These are phyloP conservation scores for Durusdinium trenchii DNA, from an alignment of 73 alveolate genomes.

Conservation along the genomic window DNA sequence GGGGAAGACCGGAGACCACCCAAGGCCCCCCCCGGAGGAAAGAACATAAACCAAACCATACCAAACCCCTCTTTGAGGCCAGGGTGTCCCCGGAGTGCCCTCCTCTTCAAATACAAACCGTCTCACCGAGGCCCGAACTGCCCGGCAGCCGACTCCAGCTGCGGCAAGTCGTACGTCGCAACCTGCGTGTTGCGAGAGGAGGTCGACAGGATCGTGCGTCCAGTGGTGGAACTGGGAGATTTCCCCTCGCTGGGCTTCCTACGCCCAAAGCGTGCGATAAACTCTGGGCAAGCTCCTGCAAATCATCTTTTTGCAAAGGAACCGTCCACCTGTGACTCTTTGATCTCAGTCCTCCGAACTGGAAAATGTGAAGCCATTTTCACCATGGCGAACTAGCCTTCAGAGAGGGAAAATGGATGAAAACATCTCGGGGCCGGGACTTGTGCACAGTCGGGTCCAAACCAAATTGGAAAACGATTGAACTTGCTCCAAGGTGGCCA, in stretches of 20 bases:
- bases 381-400: slow-evolving; percentile 91
- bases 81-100: not conserved
- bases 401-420: not conserved
- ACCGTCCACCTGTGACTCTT: not conserved
- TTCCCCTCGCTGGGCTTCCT: not conserved
- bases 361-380: slow-evolving; percentile 58
- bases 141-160: slow-evolving; percentile 68
- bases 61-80: not conserved
- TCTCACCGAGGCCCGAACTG: not conserved
- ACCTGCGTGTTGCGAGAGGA: not conserved
- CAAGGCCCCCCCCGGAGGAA: not conserved
- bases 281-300: slow-evolving; percentile 70
- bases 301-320: not conserved
- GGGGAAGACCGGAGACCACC: not conserved
- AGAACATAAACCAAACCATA: not conserved
- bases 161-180: slow-evolving; percentile 50
- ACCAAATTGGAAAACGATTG: too few species aligned
- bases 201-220: not conserved
- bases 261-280: slow-evolving; percentile 66
- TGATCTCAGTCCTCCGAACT: slow-evolving; percentile 35
- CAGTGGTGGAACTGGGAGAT: not conserved
- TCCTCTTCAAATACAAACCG: not conserved
- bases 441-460: too few species aligned
- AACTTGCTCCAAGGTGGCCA: not conserved
- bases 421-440: not conserved